phyloP scores from a whole-genome alignment of 805 yeast genomes.

The Ogataea henricii region DNA sequence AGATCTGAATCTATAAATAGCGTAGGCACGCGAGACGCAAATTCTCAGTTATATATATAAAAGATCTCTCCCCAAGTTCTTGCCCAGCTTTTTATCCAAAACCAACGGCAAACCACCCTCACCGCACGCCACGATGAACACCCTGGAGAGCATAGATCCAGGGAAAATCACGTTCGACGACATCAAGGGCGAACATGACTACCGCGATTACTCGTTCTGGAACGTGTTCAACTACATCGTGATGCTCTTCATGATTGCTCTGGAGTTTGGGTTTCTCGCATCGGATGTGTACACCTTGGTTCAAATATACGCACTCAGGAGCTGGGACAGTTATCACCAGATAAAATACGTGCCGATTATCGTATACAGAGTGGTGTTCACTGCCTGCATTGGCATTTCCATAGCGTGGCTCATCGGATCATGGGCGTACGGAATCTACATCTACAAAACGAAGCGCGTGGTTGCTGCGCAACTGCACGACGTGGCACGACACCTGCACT shows the following conservation, averaged over 20 bases:
- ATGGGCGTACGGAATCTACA: conserved; percentile 55
- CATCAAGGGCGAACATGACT: conserved; percentile 33
- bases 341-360: conserved; percentile 35
- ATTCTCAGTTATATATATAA: neutral
- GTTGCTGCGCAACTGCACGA: conserved; percentile 69
- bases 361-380: conserved; percentile 35
- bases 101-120: neutral
- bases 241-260: conserved; percentile 42
- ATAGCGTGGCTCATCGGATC: conserved; percentile 59
- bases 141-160: conserved; percentile 21
- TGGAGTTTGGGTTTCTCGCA: conserved; percentile 55
- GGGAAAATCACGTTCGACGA: conserved; percentile 30
- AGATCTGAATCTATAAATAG: conserved; percentile 7
- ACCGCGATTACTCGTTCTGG: conserved; percentile 40
- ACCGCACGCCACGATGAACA: neutral
- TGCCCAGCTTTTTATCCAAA: neutral
- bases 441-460: conserved; percentile 62
- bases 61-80: neutral
- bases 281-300: conserved; percentile 81
- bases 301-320: conserved; percentile 68
- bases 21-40: conserved; percentile 1
- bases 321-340: conserved; percentile 35
- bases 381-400: conserved; percentile 75
- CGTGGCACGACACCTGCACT: conserved; percentile 59
- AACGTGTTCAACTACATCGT: conserved; percentile 47